Base-by-base conservation (phyloP, 768 basidiomycete species). In the Trametes coccinea region DNA sequence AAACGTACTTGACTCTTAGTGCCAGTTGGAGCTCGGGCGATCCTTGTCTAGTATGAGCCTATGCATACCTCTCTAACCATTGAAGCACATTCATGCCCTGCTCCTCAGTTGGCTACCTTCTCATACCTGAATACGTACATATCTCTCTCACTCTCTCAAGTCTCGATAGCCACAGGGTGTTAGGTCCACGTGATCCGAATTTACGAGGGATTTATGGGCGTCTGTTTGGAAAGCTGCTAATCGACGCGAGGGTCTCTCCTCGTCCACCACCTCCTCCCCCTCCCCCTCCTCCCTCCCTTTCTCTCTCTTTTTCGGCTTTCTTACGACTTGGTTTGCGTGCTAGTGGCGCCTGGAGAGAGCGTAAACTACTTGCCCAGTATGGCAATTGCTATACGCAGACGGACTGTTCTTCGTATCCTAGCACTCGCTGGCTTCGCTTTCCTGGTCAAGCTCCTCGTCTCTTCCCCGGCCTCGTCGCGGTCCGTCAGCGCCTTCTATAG, bases 351-450 rank as follows among this genome's bases (percentile, higher is more conserved):
- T 43, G 7, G 39, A 39, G 41, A 43, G n/a, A 9, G 9, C 14
- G 41, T 14, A 43, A n/a, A 4, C n/a, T n/a, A 5, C 5, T 43
- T 43, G 41, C 41, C 41, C 49, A 11, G 13, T 4, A 81, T 82
- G 80, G 68, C 74, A 55, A 57, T 80, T 53, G 67, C 76, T 61
- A 59, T 84, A 37, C 84, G 84, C 54, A 77, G 84, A 33, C 78
- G 83, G 34, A 82, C 73, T 59, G 70, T 86, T 33, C 75, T 80
- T 37, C 81, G 82, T 48, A 64, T 80, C 44, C 63, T 75, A 47
- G 67, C 80, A 61, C 62, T 81, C 58, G 60, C 75, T 53, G 67
- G 70, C 54, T 54, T 73, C 37, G 70, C 69, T 47, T 66, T 80
- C 60, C 70, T 77, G 69, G 58, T 80, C 62, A 76, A 76, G 46